phyloP scores from a whole-genome alignment of 768 basidiomycete species.

The Agrocybe praecox region DNA sequence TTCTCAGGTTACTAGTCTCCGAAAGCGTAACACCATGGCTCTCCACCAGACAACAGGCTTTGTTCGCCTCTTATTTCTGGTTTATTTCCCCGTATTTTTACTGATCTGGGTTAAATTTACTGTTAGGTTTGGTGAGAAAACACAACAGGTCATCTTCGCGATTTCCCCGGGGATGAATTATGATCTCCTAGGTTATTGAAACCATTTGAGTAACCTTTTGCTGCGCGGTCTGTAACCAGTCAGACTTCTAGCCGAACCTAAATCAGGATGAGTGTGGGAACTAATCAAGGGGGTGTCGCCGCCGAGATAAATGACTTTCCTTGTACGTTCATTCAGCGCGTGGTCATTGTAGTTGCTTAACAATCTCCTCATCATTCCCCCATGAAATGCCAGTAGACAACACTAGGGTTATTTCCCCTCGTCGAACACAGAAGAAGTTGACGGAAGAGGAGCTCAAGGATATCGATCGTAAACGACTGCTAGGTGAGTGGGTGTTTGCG shows the following conservation, averaged over 20 bases:
- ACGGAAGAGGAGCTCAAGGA: constrained; percentile 56
- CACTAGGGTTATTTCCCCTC: constrained; percentile 37
- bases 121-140: not conserved
- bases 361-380: not conserved
- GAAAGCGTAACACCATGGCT: too few relatives aligned
- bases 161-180: not conserved
- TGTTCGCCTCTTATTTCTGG: too few relatives aligned
- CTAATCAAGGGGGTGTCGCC: not conserved
- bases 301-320: constrained; percentile 2
- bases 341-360: not conserved
- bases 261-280: constrained; percentile 1
- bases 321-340: not conserved
- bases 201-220: too few relatives aligned
- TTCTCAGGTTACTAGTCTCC: too few relatives aligned
- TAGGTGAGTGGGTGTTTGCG: constrained; percentile 38
- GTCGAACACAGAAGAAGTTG: constrained; percentile 42
- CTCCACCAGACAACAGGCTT: too few relatives aligned
- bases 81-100: too few relatives aligned
- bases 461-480: constrained; percentile 51
- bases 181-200: too few relatives aligned
- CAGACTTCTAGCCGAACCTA: not conserved
- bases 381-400: constrained; percentile 44
- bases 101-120: not conserved
- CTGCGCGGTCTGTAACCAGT: too few relatives aligned
- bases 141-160: not conserved